Base-by-base conservation (phyloP, 306 rosid genomes). In the Canavalia gladiata region DNA sequence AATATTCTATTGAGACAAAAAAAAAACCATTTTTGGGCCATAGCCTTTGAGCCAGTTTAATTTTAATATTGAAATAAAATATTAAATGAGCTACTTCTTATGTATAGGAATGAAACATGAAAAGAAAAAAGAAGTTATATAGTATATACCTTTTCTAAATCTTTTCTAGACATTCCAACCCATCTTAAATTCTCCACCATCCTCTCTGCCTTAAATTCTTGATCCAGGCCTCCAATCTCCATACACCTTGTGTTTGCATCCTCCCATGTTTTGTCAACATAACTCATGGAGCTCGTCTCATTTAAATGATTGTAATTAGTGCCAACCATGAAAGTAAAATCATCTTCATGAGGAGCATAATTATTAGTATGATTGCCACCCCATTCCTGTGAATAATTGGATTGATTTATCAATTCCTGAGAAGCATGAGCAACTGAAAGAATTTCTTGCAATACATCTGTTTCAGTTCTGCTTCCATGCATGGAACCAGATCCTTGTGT, bases 341-440 rank as follows among this genome's bases (percentile, higher is more conserved):
- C 94, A 64, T 84, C 86, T 34, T 43, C 79, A 25, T 29, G 54
- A 60, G 75, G 72, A 64, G 82, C 87, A 83, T 82, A 86, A 18
- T 18, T 18, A 18, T 18, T 18, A 70, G 28, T 72, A 82, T 59
- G 88, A 80, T 51, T 82, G 80, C 71, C 87, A 75, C 83, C 84
- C 90, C 85, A 88, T n/a, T 77, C 52, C 7, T 79, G 77, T 10
- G 82, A 63, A 47, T 69, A 66, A 75, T 30, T 84, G 31, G 88
- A 72, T 28, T 89, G 89, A 55, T 88, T 92, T 45, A 84, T 90
- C 10, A 91, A 81, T 34, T 90, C 94, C 31, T 90, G 94, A 64
- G 98, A 94, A 69, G 76, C 97, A 58, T 90, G 94, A 72, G 94
- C 93, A 18, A 90, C 97, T 29, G 98, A 91, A 68, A 91, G 97